Base-by-base conservation (phyloP, 2,329 filamentous ascomycete genomes). In the Colletotrichum theobromicola region DNA sequence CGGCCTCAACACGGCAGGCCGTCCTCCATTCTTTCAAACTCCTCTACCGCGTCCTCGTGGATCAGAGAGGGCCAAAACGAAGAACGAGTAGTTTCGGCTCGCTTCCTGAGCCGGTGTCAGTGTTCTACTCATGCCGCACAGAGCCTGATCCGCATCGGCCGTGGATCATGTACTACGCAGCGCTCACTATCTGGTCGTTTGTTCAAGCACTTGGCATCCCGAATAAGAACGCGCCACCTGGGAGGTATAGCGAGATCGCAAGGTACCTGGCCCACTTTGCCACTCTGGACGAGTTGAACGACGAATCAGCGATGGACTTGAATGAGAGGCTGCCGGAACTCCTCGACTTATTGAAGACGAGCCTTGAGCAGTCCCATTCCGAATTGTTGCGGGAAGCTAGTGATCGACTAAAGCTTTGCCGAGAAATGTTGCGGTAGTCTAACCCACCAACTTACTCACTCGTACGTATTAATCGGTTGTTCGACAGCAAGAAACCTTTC, bases 131-230 rank as follows among this genome's bases (percentile, higher is more conserved):
- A 1, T 93, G 94, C 15, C 90, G 93, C 37, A 92, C 93, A 77
- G 95, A 98, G 80, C 91, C 93, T 34, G 90, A 98, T 30, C 91
- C 97, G 26, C 96, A 98, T 78, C 90, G 95, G 30, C 94, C 95
- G 0, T 98, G 95, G 95, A 94, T 97, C 57, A 89, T 98, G 81
- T 98, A 98, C 84, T 96, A 96, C 78, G 94, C 95, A 0, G 92
- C 93, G 1, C 86, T 98, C 67, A 94, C 95, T 63, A 95, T 98
- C 13, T 98, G 95, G 95, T 94, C 92, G 5, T 98, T 96, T 80
- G 95, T 95, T 4, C 95, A 92, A 79, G 94, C 95, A 1, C 85
- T 96, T 16, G 94, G 95, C 3, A 67, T 74, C 15, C 71, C 70
- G 2, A 60, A 24, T 13, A 67, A 18, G 32, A 67, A 58, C 7